Conservation (phyloP, 2,329 filamentous ascomycete species). For the Cylindrodendrum hubeiense region DNA sequence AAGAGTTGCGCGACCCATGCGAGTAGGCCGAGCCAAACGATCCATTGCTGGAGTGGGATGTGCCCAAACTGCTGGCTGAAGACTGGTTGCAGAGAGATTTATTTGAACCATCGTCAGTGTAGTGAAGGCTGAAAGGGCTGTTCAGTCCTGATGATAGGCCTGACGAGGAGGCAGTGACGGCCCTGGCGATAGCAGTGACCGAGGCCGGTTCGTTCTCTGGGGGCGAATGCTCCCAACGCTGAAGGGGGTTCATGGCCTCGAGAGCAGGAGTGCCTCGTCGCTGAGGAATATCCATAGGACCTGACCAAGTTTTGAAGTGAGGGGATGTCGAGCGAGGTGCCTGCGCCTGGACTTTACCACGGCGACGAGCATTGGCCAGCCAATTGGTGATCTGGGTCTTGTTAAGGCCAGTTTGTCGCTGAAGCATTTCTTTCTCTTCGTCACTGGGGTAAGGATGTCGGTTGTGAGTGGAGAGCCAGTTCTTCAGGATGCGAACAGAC, state of each 20-base stretch:
- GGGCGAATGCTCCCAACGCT: constrained; percentile 71
- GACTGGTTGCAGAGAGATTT: constrained; percentile 70
- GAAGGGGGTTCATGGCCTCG: constrained; percentile 67
- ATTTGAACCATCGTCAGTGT: constrained; percentile 71
- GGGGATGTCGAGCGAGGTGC: constrained; percentile 77
- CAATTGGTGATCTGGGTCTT: constrained; percentile 90
- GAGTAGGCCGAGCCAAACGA: constrained; percentile 72
- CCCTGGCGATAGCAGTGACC: constrained; percentile 69
- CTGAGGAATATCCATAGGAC: constrained; percentile 80
- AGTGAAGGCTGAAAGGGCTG: constrained; percentile 68
- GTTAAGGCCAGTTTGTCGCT: constrained; percentile 82
- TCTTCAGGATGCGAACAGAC: constrained; percentile 83
- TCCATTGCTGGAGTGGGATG: constrained; percentile 69
- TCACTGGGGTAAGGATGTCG: constrained; percentile 91
- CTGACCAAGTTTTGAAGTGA: constrained; percentile 69
- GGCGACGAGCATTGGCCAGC: constrained; percentile 89
- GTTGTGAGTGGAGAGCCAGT: constrained; percentile 84
- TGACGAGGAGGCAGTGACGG: constrained; percentile 66
- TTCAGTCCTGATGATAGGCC: constrained; percentile 66
- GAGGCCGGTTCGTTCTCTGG: constrained; percentile 72
- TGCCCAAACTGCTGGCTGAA: constrained; percentile 70
- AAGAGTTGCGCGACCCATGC: constrained; percentile 68
- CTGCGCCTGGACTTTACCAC: constrained; percentile 80
- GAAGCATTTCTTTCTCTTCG: constrained; percentile 84
- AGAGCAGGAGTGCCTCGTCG: constrained; percentile 66